A percentile compares a stretch with the other conserved stretches of the same genome.
Evolutionary conservation across 2,329 filamentous ascomycete genomes (phyloP).

Genomic region (Aureobasidium melanogenum): DNA sequence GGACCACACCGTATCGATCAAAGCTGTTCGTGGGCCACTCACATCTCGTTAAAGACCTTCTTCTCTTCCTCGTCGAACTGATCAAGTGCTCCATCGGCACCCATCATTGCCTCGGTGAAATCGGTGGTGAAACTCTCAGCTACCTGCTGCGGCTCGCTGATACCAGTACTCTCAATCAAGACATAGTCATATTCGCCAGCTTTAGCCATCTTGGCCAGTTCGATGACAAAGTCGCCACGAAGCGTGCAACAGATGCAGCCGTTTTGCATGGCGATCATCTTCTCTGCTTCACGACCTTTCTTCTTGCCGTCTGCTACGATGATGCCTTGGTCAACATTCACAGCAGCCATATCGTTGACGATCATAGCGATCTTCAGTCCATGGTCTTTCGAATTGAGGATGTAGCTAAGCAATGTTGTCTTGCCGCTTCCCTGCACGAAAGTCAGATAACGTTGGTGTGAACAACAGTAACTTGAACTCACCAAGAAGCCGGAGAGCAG

Average conservation of each 20-base stretch:
- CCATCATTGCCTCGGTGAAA: conserved; percentile 31
- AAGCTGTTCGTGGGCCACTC: conserved; percentile 17
- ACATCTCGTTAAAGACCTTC: conserved; percentile 40
- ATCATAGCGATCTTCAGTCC: conserved; percentile 62
- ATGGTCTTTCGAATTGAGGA: conserved; percentile 55
- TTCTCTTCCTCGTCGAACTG: conserved; percentile 36
- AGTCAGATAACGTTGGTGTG: neutral
- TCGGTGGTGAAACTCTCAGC: conserved; percentile 62
- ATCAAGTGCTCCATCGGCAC: conserved; percentile 22
- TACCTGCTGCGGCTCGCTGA: conserved; percentile 65
- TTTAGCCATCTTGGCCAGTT: conserved; percentile 56
- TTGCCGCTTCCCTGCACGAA: conserved; percentile 55
- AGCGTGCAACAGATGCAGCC: conserved; percentile 71
- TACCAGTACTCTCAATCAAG: conserved; percentile 62
- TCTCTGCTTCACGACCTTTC: conserved; percentile 25
- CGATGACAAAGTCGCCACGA: conserved; percentile 60
- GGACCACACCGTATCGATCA: neutral
- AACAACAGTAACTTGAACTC: conserved; percentile 13
- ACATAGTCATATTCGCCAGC: conserved; percentile 60
- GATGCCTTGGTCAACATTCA: conserved; percentile 26
- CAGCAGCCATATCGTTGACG: conserved; percentile 56
- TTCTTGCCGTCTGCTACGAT: conserved; percentile 18
- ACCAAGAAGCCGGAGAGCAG: conserved; percentile 53
- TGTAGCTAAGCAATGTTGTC: conserved; percentile 61
- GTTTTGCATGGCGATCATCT: conserved; percentile 26